Percentiles rank a stretch among this genome's conserved stretches.
Conservation (phyloP, 805 yeast species). For the Suhomyces sp. region DNA sequence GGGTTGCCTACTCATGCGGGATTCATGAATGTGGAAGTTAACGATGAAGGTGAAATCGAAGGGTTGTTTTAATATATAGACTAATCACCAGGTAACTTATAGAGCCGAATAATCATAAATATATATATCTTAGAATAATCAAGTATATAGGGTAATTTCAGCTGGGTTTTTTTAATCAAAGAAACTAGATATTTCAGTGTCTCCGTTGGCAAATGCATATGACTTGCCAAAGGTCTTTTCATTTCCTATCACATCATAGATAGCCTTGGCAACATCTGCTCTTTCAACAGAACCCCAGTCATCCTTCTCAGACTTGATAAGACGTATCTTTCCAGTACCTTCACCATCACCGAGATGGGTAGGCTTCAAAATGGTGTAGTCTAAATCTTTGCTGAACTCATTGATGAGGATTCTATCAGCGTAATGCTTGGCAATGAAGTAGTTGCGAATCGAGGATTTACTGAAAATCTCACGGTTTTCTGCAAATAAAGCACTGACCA, state of each 20-base stretch:
- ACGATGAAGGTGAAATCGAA: constrained; percentile 83
- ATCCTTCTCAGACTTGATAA: constrained; percentile 17
- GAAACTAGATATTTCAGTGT: constrained; percentile 17
- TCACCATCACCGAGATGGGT: constrained; percentile 40
- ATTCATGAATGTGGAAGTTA: constrained; percentile 81
- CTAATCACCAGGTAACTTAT: neutral
- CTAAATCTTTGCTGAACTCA: constrained; percentile 36
- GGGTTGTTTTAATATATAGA: constrained; percentile 64
- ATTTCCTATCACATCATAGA: constrained; percentile 35
- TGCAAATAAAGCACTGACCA: constrained; percentile 57
- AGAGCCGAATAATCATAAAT: neutral
- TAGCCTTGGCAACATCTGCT: constrained; percentile 54
- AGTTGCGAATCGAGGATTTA: constrained; percentile 35
- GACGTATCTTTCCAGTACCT: constrained; percentile 42
- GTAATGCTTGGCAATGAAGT: constrained; percentile 59
- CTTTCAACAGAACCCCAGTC: constrained; percentile 36
- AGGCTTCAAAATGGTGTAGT: constrained; percentile 59
- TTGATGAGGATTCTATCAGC: constrained; percentile 48
- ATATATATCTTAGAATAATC: neutral
- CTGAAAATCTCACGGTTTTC: constrained; percentile 48
- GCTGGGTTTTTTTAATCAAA: neutral
- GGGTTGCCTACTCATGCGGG: constrained; percentile 85
- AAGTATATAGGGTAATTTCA: too few relatives aligned
- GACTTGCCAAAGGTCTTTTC: constrained; percentile 40
- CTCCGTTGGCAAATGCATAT: constrained; percentile 45